phyloP scores from a whole-genome alignment of 805 yeast genomes.

The Kazachstania africana region DNA sequence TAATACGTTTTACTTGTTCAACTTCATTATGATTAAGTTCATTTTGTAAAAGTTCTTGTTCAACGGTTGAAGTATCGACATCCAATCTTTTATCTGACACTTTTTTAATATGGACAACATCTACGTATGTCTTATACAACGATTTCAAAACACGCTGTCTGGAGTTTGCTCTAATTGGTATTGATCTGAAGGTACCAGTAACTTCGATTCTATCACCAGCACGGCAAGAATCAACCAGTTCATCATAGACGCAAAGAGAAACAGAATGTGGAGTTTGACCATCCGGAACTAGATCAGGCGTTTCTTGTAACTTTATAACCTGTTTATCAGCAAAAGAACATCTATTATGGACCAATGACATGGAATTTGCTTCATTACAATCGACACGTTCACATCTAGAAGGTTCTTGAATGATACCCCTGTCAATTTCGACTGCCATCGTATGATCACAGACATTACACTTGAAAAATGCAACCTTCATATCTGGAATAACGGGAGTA shows the following conservation, averaged over 20 bases:
- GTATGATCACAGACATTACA: slow-evolving; percentile 94
- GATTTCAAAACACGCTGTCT: slow-evolving; percentile 73
- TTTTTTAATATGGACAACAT: slow-evolving; percentile 86
- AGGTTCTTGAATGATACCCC: slow-evolving; percentile 93
- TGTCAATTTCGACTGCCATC: slow-evolving; percentile 78
- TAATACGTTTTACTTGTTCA: slow-evolving; percentile 60
- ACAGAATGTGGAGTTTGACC: slow-evolving; percentile 98
- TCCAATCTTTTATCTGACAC: slow-evolving; percentile 74
- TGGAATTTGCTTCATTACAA: slow-evolving; percentile 73
- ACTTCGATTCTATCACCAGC: slow-evolving; percentile 97
- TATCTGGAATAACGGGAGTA: slow-evolving; percentile 89
- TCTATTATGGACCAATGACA: slow-evolving; percentile 86
- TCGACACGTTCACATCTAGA: slow-evolving; percentile 80
- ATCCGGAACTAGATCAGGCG: slow-evolving; percentile 92
- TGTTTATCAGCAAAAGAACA: slow-evolving; percentile 92
- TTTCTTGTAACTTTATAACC: slow-evolving; percentile 86
- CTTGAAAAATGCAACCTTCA: slow-evolving; percentile 93
- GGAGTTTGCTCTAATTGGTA: slow-evolving; percentile 82
- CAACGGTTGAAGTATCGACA: slow-evolving; percentile 58
- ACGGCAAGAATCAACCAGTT: slow-evolving; percentile 83
- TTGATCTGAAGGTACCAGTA: slow-evolving; percentile 87
- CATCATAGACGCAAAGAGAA: slow-evolving; percentile 89
- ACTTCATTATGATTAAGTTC: slow-evolving; percentile 46
- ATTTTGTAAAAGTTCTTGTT: slow-evolving; percentile 33
- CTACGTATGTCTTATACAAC: slow-evolving; percentile 84